Percentiles rank a stretch among this genome's conserved stretches.
Evolutionary conservation across 495 filamentous ascomycete genomes (phyloP).

Genomic region (Glutinoglossum americanum): DNA sequence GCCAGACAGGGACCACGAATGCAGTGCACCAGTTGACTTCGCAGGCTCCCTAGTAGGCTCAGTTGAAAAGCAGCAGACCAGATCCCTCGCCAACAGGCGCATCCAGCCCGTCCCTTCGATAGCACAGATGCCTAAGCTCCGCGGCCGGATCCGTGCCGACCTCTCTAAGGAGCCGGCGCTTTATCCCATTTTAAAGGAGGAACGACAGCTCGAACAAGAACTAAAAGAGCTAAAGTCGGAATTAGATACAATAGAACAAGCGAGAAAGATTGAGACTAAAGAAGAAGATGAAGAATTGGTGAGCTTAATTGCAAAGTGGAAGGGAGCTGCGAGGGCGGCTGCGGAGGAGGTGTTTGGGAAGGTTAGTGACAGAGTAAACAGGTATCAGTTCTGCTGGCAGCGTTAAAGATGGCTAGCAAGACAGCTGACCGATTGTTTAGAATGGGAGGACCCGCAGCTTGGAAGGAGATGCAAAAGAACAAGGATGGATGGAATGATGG

Average conservation of each 20-base stretch:
- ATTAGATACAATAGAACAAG: constrained; percentile 5
- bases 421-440: constrained; percentile 3
- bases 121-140: neutral
- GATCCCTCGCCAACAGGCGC: neutral
- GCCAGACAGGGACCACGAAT: neutral
- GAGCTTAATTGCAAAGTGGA: constrained; percentile 21
- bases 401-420: neutral
- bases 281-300: constrained; percentile 3
- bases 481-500: constrained; percentile 17
- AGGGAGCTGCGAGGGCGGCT: constrained; percentile 22
- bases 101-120: neutral
- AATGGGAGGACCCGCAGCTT: constrained; percentile 36
- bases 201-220: neutral
- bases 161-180: neutral
- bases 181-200: neutral
- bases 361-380: constrained; percentile 12
- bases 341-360: constrained; percentile 28
- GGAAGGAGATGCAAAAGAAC: constrained; percentile 26
- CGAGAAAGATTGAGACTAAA: constrained; percentile 4
- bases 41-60: neutral
- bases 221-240: neutral
- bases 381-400: neutral
- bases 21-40: neutral
- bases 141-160: neutral
- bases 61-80: neutral